Evolutionary conservation across 345 rosid species (phyloP), one percentile per base, ranked within the genome.

Genomic region (Clarkia xantiana): DNA sequence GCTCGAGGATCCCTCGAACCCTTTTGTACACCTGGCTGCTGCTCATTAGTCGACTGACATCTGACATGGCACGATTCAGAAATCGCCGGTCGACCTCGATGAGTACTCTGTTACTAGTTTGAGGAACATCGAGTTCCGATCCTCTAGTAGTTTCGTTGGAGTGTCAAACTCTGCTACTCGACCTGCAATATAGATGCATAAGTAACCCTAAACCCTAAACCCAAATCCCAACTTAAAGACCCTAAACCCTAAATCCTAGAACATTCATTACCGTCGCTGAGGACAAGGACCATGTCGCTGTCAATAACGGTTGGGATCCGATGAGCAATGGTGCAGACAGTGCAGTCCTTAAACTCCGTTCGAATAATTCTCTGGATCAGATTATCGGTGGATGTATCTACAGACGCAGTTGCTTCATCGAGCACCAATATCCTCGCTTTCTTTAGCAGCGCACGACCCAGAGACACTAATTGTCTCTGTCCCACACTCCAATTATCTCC

Each of bases 401-500:
- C 99, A 6, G 99, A 91, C 51, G 99, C 96, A 22, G 99, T 91
- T 20, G 99, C 96, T 73, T 91, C 99, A 62, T 91, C 99, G 47
- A 91, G 90, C 52, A 91, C 99, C 42, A 91, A 76, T 72, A 91
- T 84, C 65, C 74, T 81, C 3, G 95, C 90, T 65, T 84, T 94
- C 67, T 86, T 84, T 16, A 91, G 87, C 61, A 91, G 74, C 48
- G 96, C 94, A 50, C 99, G 68, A 18, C 99, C 99, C 5, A 91
- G 71, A 41, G 96, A 77, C 64, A 91, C 94, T 44, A 91, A 88
- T 66, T 91, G 99, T 53, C 96, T 69, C 58, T 91, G 96, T 48
- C 99, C 99, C 60, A 91, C 94, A 60, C 99, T 91, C 99, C 99
- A 91, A 74, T 91, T 91, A 62, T 91, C 99, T 67, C 99, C 99